A percentile compares a stretch with the other conserved stretches of the same genome.
Conservation (phyloP, 257 asterid species). For the Avicennia marina region DNA sequence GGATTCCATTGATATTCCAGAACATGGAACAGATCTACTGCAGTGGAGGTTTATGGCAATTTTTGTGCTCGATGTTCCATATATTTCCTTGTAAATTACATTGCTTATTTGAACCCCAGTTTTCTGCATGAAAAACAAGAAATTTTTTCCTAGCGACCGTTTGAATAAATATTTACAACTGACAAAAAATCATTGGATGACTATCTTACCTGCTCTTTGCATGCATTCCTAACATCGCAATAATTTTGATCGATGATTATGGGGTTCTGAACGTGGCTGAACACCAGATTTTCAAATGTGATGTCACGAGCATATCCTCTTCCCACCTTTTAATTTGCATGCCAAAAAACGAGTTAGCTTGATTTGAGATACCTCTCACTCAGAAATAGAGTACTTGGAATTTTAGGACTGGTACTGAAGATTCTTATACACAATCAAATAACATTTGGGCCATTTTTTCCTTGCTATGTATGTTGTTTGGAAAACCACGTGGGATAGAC, state of each 20-base stretch:
- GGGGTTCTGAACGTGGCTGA: constrained; percentile 44
- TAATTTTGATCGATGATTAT: constrained; percentile 64
- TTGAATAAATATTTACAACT: not conserved
- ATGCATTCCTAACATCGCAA: constrained; percentile 32
- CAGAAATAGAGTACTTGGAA: not conserved
- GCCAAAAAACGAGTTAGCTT: not conserved
- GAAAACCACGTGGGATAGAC: too few species aligned
- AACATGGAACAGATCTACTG: constrained; percentile 44
- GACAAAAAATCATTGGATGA: too few species aligned
- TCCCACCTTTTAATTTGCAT: constrained; percentile 31
- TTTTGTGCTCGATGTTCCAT: constrained; percentile 44
- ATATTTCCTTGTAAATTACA: constrained; percentile 32
- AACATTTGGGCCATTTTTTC: too few species aligned
- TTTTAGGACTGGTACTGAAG: too few species aligned
- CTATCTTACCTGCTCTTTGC: constrained; percentile 37
- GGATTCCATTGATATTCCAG: constrained; percentile 31
- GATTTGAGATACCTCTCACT: too few species aligned
- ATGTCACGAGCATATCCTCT: constrained; percentile 42
- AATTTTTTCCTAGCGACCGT: not conserved
- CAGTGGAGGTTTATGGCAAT: constrained; percentile 52
- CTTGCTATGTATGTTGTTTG: too few species aligned
- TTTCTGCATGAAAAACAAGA: constrained; percentile 15
- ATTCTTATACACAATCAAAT: too few species aligned
- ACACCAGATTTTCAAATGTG: constrained; percentile 38
- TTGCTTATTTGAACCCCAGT: constrained; percentile 53